phyloP scores from a whole-genome alignment of 176 grass and related monocot species.

The Thalia dealbata region DNA sequence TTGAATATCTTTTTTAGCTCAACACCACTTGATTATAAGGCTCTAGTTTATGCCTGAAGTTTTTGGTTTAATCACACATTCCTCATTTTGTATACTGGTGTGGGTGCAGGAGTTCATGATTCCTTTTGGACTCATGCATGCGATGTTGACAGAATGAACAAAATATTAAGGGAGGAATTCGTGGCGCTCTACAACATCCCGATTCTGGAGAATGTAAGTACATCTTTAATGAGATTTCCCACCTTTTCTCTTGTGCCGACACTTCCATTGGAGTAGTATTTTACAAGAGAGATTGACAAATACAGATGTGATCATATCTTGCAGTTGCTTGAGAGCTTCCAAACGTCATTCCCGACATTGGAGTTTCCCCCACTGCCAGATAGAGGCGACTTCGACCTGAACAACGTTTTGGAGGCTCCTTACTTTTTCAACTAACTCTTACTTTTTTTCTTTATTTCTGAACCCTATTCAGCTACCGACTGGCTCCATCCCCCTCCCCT shows the following conservation, averaged over 20 bases:
- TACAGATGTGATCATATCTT: constrained; percentile 14
- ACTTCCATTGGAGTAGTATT: too few relatives aligned
- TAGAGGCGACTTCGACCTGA: constrained; percentile 63
- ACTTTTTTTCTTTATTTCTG: background rate
- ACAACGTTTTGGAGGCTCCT: constrained; percentile 57
- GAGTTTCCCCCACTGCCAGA: constrained; percentile 71
- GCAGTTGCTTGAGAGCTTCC: constrained; percentile 72
- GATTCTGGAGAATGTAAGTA: constrained; percentile 75
- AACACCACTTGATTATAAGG: too few relatives aligned
- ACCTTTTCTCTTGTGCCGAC: background rate
- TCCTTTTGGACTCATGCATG: constrained; percentile 95
- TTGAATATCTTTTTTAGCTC: too few relatives aligned
- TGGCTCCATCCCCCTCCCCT: background rate
- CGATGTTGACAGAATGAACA: constrained; percentile 87
- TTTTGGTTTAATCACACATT: too few relatives aligned
- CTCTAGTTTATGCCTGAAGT: too few relatives aligned
- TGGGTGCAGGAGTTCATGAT: constrained; percentile 73
- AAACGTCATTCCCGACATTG: constrained; percentile 47
- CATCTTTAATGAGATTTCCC: constrained; percentile 1
- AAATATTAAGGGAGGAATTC: constrained; percentile 87
- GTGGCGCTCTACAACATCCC: constrained; percentile 83
- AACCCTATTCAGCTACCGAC: background rate
- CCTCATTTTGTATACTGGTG: background rate
- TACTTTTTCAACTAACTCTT: constrained; percentile 80
- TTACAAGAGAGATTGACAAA: background rate